phyloP scores from a whole-genome alignment of 371 early-diverging fungal genomes.

The Mitosporidium daphniae region DNA sequence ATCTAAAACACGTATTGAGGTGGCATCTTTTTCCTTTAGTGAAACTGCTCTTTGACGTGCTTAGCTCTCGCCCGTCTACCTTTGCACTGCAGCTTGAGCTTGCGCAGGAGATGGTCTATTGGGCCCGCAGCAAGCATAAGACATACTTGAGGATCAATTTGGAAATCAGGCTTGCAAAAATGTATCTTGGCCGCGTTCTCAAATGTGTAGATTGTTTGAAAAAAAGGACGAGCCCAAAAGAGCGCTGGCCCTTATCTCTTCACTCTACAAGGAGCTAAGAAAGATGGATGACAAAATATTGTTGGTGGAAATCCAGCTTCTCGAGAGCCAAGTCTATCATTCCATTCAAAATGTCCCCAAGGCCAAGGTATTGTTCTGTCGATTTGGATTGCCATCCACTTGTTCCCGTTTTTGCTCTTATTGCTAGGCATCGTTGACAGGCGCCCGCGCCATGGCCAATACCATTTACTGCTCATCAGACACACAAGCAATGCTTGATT shows the following conservation, averaged over 20 bases:
- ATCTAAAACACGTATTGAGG: too few relatives aligned
- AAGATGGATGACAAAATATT: slow-evolving; percentile 87
- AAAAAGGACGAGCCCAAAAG: too few relatives aligned
- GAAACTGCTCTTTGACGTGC: too few relatives aligned
- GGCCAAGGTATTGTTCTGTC: slow-evolving; percentile 20
- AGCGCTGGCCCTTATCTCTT: slow-evolving; percentile 35
- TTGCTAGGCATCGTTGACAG: slow-evolving; percentile 55
- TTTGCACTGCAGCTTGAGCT: too few relatives aligned
- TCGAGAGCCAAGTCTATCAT: slow-evolving; percentile 71
- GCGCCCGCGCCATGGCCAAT: slow-evolving; percentile 78
- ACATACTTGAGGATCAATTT: too few relatives aligned
- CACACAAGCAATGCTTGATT: slow-evolving; percentile 71
- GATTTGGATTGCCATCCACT: neutral
- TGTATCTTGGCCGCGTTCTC: too few relatives aligned
- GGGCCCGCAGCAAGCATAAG: too few relatives aligned
- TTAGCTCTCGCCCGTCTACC: too few relatives aligned
- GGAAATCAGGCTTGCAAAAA: too few relatives aligned
- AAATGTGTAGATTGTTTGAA: too few relatives aligned
- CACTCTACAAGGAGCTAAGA: slow-evolving; percentile 63
- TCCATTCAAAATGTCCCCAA: slow-evolving; percentile 64
- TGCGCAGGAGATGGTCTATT: too few relatives aligned
- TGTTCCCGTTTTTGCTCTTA: neutral
- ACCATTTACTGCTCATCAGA: slow-evolving; percentile 88
- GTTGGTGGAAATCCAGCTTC: slow-evolving; percentile 64
- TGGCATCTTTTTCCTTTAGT: too few relatives aligned